Conservation (phyloP, 306 rosid genomes). For the Gastrolobium bilobum region DNA sequence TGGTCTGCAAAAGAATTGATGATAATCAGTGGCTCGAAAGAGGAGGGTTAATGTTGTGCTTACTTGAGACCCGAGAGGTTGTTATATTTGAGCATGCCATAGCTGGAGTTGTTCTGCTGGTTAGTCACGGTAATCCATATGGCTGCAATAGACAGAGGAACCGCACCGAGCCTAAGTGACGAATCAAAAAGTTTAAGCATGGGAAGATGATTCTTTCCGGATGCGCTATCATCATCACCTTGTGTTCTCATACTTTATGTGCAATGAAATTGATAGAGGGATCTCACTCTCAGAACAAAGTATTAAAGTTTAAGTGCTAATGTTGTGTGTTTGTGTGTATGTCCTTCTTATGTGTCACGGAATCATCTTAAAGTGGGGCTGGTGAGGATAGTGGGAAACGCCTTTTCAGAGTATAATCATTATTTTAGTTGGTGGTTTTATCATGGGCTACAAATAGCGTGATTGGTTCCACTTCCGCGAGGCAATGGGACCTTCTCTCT, state of each 20-base stretch:
- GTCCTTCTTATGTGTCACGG: background rate
- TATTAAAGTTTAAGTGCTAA: conserved; percentile 13
- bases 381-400: conserved; percentile 63
- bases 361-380: conserved; percentile 50
- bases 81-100: conserved; percentile 69
- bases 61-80: conserved; percentile 81
- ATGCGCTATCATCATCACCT: conserved; percentile 34
- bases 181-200: conserved; percentile 68
- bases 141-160: conserved; percentile 77
- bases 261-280: conserved; percentile 2
- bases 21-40: background rate
- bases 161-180: conserved; percentile 66
- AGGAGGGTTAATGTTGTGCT: conserved; percentile 10
- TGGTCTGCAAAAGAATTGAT: background rate
- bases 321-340: no score
- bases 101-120: conserved; percentile 65
- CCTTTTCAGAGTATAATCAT: conserved; percentile 48
- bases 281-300: background rate
- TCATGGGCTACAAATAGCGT: background rate
- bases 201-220: conserved; percentile 37
- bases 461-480: conserved; percentile 50
- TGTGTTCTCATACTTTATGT: conserved; percentile 50
- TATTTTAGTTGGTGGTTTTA: conserved; percentile 31
- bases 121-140: conserved; percentile 80
- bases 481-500: background rate